Percentiles rank a stretch among this genome's conserved stretches.
Conservation (phyloP, 1,139 yeast genomes). For the Geotrichum europaeum region DNA sequence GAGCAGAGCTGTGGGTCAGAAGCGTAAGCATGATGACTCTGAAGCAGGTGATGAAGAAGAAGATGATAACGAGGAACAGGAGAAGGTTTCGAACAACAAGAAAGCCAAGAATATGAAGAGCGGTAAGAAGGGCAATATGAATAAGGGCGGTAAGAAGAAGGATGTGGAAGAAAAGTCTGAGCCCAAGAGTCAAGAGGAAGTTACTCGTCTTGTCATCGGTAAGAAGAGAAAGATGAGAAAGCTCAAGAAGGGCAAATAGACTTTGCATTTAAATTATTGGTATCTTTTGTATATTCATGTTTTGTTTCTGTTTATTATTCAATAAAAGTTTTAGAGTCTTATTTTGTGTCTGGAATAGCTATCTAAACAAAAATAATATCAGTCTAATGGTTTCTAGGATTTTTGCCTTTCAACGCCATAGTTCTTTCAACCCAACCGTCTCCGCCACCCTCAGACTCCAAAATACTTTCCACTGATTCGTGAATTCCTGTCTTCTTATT, state of each 20-base stretch:
- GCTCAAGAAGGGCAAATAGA: slow-evolving; percentile 22
- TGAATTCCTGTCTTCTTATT: slow-evolving; percentile 31
- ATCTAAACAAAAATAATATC: background rate
- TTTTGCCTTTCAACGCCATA: slow-evolving; percentile 24
- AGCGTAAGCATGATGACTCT: slow-evolving; percentile 33
- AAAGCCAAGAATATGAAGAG: slow-evolving; percentile 12
- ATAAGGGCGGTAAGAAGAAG: slow-evolving; percentile 26
- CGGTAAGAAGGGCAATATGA: slow-evolving; percentile 31
- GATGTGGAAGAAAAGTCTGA: slow-evolving; percentile 37
- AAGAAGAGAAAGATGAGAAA: slow-evolving; percentile 27
- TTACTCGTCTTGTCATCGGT: slow-evolving; percentile 25
- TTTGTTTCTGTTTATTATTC: background rate
- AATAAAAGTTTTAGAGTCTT: slow-evolving; percentile 1
- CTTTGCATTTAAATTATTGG: slow-evolving; percentile 1
- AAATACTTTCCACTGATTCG: slow-evolving; percentile 39
- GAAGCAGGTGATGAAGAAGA: slow-evolving; percentile 37
- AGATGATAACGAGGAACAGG: slow-evolving; percentile 18
- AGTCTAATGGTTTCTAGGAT: slow-evolving; percentile 36
- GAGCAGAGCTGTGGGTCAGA: slow-evolving; percentile 23
- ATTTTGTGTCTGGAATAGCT: background rate
- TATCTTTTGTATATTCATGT: slow-evolving; percentile 3
- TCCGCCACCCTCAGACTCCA: slow-evolving; percentile 78
- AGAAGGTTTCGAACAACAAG: slow-evolving; percentile 18
- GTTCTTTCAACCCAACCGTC: slow-evolving; percentile 77
- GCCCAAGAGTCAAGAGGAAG: slow-evolving; percentile 16